Conservation (phyloP, 805 yeast species). For the Yamadazyma takamatsuzukensis region DNA sequence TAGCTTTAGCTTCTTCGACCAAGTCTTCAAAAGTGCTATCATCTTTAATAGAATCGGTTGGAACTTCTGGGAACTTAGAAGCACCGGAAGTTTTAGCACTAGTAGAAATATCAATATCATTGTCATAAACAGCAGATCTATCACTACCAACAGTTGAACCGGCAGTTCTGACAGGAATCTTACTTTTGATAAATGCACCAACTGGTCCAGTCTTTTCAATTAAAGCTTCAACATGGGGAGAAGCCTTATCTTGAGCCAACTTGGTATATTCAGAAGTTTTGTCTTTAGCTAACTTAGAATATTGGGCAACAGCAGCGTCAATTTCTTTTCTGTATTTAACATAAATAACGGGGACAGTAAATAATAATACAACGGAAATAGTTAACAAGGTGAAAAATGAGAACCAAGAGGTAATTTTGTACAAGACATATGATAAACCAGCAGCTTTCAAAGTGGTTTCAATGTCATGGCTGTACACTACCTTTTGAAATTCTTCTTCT, state of each 20-base stretch:
- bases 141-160: conserved; percentile 68
- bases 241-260: conserved; percentile 38
- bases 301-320: conserved; percentile 54
- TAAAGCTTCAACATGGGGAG: conserved; percentile 57
- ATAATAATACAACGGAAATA: conserved; percentile 54
- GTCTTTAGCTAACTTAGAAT: conserved; percentile 43
- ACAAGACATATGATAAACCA: conserved; percentile 57
- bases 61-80: conserved; percentile 38
- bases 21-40: conserved; percentile 21
- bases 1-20: conserved; percentile 19
- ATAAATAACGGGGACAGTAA: conserved; percentile 76
- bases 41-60: conserved; percentile 20
- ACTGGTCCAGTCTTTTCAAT: conserved; percentile 66
- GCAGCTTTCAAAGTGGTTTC: conserved; percentile 73
- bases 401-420: conserved; percentile 71
- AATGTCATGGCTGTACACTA: conserved; percentile 66
- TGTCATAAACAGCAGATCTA: conserved; percentile 45
- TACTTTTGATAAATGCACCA: conserved; percentile 53
- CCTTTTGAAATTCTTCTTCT: conserved; percentile 53
- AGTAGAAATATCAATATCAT: conserved; percentile 12
- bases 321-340: conserved; percentile 72
- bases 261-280: conserved; percentile 45
- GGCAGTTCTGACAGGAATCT: conserved; percentile 66
- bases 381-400: conserved; percentile 67
- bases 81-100: conserved; percentile 18